These are phyloP conservation scores for Gossypium aridum DNA, from an alignment of 441 rosid species.

Conservation along the genomic window DNA sequence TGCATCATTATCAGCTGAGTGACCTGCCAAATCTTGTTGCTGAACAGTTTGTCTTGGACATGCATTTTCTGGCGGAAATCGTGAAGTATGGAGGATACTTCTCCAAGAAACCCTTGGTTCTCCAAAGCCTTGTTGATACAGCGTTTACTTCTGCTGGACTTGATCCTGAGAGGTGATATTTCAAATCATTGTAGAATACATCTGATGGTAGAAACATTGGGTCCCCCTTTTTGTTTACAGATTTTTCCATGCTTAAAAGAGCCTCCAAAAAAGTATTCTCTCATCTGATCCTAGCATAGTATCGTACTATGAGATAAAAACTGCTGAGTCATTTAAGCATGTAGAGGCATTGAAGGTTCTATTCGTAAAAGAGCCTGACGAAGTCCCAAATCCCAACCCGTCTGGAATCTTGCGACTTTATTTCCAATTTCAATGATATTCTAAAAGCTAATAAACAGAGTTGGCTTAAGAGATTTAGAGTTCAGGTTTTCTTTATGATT, in stretches of 20 bases:
- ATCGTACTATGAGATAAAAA: neutral
- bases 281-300: neutral
- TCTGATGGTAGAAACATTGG: neutral
- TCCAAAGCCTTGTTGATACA: constrained; percentile 30
- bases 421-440: neutral
- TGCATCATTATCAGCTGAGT: neutral
- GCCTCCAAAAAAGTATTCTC: neutral
- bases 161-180: constrained; percentile 42
- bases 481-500: neutral
- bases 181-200: neutral
- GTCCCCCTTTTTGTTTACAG: neutral
- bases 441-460: neutral
- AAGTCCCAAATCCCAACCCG: neutral
- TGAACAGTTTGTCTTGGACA: constrained; percentile 40
- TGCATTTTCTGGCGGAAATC: constrained; percentile 42
- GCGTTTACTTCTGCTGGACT: constrained; percentile 36
- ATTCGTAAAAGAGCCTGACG: neutral
- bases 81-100: constrained; percentile 40
- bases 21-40: constrained; percentile 17
- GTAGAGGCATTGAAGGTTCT: neutral
- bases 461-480: neutral
- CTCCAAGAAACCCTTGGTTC: constrained; percentile 30
- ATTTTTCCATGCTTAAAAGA: neutral
- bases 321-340: neutral
- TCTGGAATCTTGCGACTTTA: neutral